A percentile compares a stretch with the other conserved stretches of the same genome.
These are phyloP conservation scores for Gossypium australe DNA, from an alignment of 345 rosid species.

Conservation along the genomic window DNA sequence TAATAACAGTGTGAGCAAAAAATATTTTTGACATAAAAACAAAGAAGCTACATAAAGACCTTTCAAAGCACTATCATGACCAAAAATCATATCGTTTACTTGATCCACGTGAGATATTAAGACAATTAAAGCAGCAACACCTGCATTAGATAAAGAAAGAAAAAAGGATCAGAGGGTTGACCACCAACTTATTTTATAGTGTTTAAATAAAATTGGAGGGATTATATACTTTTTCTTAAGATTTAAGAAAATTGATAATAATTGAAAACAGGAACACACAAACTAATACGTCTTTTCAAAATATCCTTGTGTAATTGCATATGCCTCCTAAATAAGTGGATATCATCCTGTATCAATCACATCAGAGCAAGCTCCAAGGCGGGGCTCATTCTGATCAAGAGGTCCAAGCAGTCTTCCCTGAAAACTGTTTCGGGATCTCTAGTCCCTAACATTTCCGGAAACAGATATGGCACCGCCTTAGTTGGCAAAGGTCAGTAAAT, in stretches of 20 bases:
- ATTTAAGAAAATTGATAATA: not conserved
- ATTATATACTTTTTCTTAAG: conserved; percentile 3
- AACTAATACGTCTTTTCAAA: not conserved
- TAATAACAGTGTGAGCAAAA: conserved; percentile 8
- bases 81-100: conserved; percentile 46
- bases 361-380: conserved; percentile 9
- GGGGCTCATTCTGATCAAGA: not conserved
- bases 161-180: conserved; percentile 3
- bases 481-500: not conserved
- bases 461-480: not conserved
- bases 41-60: conserved; percentile 37
- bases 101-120: conserved; percentile 60
- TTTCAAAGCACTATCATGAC: conserved; percentile 51
- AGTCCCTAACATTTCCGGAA: not conserved
- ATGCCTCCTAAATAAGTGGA: not conserved
- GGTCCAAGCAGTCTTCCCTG: not conserved
- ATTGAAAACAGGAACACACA: not conserved
- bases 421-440: not conserved
- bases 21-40: not conserved
- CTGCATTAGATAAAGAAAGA: conserved; percentile 34
- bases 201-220: not conserved
- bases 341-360: not conserved
- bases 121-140: conserved; percentile 59
- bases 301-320: not conserved
- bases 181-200: not conserved